These are phyloP conservation scores for Penicillium sp. DNA, from an alignment of 2,329 filamentous ascomycete species.

Conservation along the genomic window DNA sequence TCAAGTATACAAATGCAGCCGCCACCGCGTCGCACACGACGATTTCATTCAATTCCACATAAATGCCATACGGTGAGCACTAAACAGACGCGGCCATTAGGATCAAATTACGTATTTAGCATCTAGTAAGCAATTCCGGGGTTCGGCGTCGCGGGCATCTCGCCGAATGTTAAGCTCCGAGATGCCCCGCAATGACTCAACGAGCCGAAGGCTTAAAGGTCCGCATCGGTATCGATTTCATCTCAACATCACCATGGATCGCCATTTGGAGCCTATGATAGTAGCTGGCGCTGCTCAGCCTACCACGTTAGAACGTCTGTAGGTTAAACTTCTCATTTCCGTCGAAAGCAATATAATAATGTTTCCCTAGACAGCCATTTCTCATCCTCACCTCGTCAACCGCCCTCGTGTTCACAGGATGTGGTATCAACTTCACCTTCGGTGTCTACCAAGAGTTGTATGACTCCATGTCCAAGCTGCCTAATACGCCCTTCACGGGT, in stretches of 20 bases:
- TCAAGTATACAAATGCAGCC: no score
- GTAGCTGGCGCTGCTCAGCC: neutral
- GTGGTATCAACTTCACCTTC: slow-evolving; percentile 41
- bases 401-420: slow-evolving; percentile 33
- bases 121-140: neutral
- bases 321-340: neutral
- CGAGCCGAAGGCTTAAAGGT: neutral
- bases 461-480: slow-evolving; percentile 29
- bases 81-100: no score
- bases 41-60: no score
- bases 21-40: no score
- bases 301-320: slow-evolving; percentile 4
- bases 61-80: no score
- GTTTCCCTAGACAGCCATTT: slow-evolving; percentile 7
- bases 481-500: slow-evolving; percentile 34
- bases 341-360: neutral
- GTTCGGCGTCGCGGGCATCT: neutral
- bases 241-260: neutral
- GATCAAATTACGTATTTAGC: no score
- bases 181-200: slow-evolving; percentile 4
- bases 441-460: slow-evolving; percentile 44
- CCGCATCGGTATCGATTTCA: neutral
- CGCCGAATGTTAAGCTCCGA: neutral
- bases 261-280: slow-evolving; percentile 6
- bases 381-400: slow-evolving; percentile 15